Evolutionary conservation across 495 filamentous ascomycete genomes (phyloP).

Genomic region (Xylaria bambusicola): DNA sequence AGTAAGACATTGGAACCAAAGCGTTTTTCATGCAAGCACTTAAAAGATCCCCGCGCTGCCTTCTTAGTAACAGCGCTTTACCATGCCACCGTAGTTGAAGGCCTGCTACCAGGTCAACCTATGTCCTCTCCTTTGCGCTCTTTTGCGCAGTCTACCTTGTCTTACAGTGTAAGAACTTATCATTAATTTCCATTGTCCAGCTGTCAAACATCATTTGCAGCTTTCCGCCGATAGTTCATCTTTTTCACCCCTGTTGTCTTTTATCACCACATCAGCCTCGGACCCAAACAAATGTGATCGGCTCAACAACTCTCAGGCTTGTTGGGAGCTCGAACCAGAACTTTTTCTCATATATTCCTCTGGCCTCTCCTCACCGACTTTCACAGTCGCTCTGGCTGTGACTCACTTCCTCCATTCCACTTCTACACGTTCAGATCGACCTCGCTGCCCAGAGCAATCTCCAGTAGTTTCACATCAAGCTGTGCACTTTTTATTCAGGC

Average conservation of each 20-base stretch:
- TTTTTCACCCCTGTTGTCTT: slow-evolving; percentile 28
- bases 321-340: slow-evolving; percentile 27
- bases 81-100: slow-evolving; percentile 24
- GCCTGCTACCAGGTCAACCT: slow-evolving; percentile 14
- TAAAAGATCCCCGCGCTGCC: slow-evolving; percentile 30
- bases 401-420: slow-evolving; percentile 38
- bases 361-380: slow-evolving; percentile 39
- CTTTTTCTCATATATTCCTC: slow-evolving; percentile 36
- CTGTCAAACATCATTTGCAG: slow-evolving; percentile 22
- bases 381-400: slow-evolving; percentile 35
- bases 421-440: slow-evolving; percentile 29
- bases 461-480: slow-evolving; percentile 23
- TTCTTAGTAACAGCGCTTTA: slow-evolving; percentile 13
- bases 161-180: slow-evolving; percentile 19
- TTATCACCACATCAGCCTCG: slow-evolving; percentile 30
- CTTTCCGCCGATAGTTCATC: slow-evolving; percentile 21
- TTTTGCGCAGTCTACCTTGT: slow-evolving; percentile 26
- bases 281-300: slow-evolving; percentile 32
- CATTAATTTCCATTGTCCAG: slow-evolving; percentile 29
- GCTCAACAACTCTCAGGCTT: slow-evolving; percentile 27
- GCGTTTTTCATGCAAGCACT: slow-evolving; percentile 40
- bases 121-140: slow-evolving; percentile 21
- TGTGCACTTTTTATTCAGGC: slow-evolving; percentile 34
- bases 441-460: slow-evolving; percentile 20
- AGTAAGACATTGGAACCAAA: too few relatives aligned